A percentile compares a stretch with the other conserved stretches of the same genome.
These are phyloP conservation scores for Salvia rosmarinus DNA, from an alignment of 257 asterid species.

Conservation along the genomic window DNA sequence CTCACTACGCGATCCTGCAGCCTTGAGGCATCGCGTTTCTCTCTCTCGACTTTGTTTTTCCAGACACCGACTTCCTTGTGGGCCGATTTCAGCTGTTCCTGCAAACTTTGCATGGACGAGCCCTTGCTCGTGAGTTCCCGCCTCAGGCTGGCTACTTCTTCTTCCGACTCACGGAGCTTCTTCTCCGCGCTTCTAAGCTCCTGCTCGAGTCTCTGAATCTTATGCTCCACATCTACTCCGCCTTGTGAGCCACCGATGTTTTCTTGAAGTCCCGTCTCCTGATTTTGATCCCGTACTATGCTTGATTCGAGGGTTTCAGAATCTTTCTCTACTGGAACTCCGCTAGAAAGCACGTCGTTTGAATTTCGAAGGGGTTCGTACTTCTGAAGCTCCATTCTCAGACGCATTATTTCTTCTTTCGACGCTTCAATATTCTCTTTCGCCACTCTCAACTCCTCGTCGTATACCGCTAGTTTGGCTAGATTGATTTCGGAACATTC, in stretches of 20 bases:
- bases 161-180: conserved; percentile 60
- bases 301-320: conserved; percentile 1
- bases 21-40: conserved; percentile 68
- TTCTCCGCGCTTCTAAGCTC: conserved; percentile 48
- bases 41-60: conserved; percentile 64
- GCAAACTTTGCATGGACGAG: conserved; percentile 43
- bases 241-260: conserved; percentile 33
- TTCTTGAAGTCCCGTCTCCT: conserved; percentile 40
- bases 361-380: conserved; percentile 43
- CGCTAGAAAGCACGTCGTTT: conserved; percentile 23
- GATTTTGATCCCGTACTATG: conserved; percentile 23
- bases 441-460: conserved; percentile 63
- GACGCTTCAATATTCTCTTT: conserved; percentile 54
- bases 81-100: conserved; percentile 62
- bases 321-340: conserved; percentile 21
- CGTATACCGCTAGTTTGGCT: conserved; percentile 50
- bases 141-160: conserved; percentile 52
- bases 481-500: conserved; percentile 41
- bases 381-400: conserved; percentile 64
- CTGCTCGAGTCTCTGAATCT: conserved; percentile 48
- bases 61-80: conserved; percentile 56
- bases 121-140: conserved; percentile 53
- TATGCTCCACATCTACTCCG: conserved; percentile 38
- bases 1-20: conserved; percentile 71
- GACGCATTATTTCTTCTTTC: conserved; percentile 59